phyloP scores from a whole-genome alignment of 371 early-diverging fungal genomes.

The Dinochytrium kinnereticum region DNA sequence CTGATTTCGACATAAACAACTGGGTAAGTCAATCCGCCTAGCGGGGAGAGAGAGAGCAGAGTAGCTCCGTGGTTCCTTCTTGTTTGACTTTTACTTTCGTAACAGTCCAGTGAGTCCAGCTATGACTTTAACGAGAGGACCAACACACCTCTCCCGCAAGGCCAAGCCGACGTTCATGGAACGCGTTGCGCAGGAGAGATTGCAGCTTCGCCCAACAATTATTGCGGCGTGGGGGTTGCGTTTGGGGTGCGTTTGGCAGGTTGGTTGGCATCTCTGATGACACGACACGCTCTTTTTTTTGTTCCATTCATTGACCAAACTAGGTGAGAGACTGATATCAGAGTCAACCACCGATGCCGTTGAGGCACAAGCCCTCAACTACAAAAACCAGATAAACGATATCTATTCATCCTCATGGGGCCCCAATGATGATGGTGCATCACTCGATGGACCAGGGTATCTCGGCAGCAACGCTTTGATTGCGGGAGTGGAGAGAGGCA shows the following conservation, averaged over 20 bases:
- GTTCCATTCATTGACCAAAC: neutral
- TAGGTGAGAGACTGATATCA: constrained; percentile 83
- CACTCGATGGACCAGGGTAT: constrained; percentile 81
- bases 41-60: too few species aligned
- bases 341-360: constrained; percentile 82
- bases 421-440: constrained; percentile 86
- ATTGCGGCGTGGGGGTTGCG: constrained; percentile 93
- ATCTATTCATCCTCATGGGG: constrained; percentile 95
- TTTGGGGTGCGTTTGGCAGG: constrained; percentile 85
- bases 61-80: too few species aligned
- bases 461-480: constrained; percentile 76
- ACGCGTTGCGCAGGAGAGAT: constrained; percentile 96
- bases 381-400: constrained; percentile 77
- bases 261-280: constrained; percentile 20
- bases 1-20: constrained; percentile 36
- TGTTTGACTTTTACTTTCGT: too few species aligned
- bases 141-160: constrained; percentile 71
- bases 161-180: constrained; percentile 80
- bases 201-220: constrained; percentile 71
- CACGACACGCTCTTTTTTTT: too few species aligned
- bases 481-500: constrained; percentile 79
- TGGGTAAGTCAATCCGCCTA: constrained; percentile 31
- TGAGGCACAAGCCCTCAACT: constrained; percentile 86
- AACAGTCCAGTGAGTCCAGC: constrained; percentile 23
- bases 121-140: constrained; percentile 77